Base-by-base conservation (phyloP, 169 alveolate genomes). In the Neospora caninum region DNA sequence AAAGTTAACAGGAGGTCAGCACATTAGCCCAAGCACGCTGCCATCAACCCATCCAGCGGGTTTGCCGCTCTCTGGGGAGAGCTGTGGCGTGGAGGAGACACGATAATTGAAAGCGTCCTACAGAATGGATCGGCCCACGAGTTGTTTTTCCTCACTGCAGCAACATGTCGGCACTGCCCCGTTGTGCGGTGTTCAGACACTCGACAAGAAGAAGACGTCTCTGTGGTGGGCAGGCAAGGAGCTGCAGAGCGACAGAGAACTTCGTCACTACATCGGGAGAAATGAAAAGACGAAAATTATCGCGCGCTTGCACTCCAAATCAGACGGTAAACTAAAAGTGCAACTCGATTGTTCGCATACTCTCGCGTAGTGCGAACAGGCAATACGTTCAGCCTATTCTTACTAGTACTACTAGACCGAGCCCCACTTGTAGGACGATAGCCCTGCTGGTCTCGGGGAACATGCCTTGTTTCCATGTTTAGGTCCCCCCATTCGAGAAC, bases 211-310 rank as follows among this genome's bases (percentile, higher is more conserved):
- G 88, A 97, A 96, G 49, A 96, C 99, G 43, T 94, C 98, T 69
- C 91, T 99, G 73, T 99, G 99, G 99, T 98, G 99, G 98, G 99
- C 99, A 38, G 99, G 99, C 2, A 99, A 99, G 96, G 99, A 99
- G 96, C 96, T 99, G 67, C 88, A 94, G 80, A 96, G 95, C 95
- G 98, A 98, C 58, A 98, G 97, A 92, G n/a, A 88, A 2, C 96
- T 98, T 67, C 92, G 96, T 82, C 98, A 97, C 93, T 98, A 96
- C 93, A 95, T 97, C 53, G 99, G 99, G 64, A 98, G 97, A 94
- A 98, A 98, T 95, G 99, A 99, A 92, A 99, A 98, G 95, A 97
- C 99, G 39, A 99, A 98, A 96, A 98, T 98, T 36, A 97, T 99
- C 80, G 99, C 97, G 36, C 98, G 98, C 96, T 91, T 99, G 93